Percentiles rank a stretch among this genome's conserved stretches.
Conservation (phyloP, 1,284 basidiomycete species). For the Papiliotrema nemorosa region DNA sequence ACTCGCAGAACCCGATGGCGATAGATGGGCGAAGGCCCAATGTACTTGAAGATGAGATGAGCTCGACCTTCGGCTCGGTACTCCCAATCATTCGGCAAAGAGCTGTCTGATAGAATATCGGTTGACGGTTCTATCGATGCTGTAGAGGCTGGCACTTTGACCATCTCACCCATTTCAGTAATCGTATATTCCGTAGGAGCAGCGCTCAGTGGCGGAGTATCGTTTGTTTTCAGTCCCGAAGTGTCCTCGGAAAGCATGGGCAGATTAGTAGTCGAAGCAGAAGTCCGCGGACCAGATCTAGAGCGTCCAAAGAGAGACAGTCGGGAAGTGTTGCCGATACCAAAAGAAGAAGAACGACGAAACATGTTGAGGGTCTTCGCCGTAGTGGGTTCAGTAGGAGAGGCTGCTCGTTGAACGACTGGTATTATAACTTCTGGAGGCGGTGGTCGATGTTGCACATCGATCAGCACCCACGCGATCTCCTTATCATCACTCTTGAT, state of each 20-base stretch:
- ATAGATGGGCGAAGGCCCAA: constrained; percentile 57
- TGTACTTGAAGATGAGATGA: constrained; percentile 78
- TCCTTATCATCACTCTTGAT: background rate
- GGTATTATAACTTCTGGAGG: background rate
- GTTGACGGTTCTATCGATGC: background rate
- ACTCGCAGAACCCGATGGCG: constrained; percentile 67
- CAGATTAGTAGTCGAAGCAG: background rate
- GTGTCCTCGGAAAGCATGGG: background rate
- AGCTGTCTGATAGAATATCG: constrained; percentile 12
- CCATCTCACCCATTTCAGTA: constrained; percentile 33
- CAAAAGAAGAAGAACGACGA: constrained; percentile 16
- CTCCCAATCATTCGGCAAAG: constrained; percentile 60
- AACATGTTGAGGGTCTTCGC: constrained; percentile 27
- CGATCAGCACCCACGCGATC: constrained; percentile 35
- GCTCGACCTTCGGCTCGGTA: constrained; percentile 89
- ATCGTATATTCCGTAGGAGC: constrained; percentile 31
- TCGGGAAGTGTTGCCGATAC: constrained; percentile 9
- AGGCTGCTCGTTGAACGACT: constrained; percentile 13
- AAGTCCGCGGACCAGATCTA: background rate
- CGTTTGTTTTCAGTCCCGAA: background rate
- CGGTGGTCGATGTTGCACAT: constrained; percentile 20
- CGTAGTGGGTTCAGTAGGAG: constrained; percentile 17
- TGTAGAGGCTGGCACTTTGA: constrained; percentile 17
- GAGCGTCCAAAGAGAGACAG: constrained; percentile 3
- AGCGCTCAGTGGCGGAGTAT: background rate